Conservation (phyloP, 129 eudicot genomes). For the Pseudognaphalium luteoalbum region DNA sequence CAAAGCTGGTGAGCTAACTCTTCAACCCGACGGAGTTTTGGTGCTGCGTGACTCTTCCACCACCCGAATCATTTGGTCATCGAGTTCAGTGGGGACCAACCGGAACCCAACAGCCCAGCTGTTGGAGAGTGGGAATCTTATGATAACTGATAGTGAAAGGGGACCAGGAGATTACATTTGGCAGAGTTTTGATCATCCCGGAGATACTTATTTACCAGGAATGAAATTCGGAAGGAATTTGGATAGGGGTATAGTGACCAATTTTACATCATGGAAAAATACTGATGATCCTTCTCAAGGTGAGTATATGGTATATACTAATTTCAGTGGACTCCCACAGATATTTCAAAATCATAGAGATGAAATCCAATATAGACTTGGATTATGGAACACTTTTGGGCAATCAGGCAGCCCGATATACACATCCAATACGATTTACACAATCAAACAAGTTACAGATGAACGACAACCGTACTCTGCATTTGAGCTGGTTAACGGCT, state of each 20-base stretch:
- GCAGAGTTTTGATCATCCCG: neutral
- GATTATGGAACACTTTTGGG: neutral
- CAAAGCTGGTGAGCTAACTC: too few species aligned
- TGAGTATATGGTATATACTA: neutral
- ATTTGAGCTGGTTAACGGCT: neutral
- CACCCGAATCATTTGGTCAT: slow-evolving; percentile 29
- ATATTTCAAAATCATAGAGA: neutral
- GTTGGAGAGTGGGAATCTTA: slow-evolving; percentile 24
- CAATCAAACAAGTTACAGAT: neutral
- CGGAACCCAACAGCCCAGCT: slow-evolving; percentile 5
- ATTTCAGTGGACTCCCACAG: slow-evolving; percentile 3
- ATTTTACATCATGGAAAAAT: slow-evolving; percentile 30
- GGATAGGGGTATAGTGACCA: neutral
- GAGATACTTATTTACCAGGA: neutral
- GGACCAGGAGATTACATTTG: neutral
- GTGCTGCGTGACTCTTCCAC: slow-evolving; percentile 15
- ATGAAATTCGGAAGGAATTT: neutral
- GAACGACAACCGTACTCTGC: neutral
- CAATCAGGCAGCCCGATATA: neutral
- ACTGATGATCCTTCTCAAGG: slow-evolving; percentile 30
- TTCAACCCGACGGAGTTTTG: neutral
- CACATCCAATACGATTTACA: neutral
- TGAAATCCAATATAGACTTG: neutral
- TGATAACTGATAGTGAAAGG: too few species aligned
- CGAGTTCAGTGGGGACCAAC: slow-evolving; percentile 17